Percentiles rank a stretch among this genome's conserved stretches.
phyloP scores from a whole-genome alignment of 2,329 filamentous ascomycete species.

The Penicillium sclerotigenum region DNA sequence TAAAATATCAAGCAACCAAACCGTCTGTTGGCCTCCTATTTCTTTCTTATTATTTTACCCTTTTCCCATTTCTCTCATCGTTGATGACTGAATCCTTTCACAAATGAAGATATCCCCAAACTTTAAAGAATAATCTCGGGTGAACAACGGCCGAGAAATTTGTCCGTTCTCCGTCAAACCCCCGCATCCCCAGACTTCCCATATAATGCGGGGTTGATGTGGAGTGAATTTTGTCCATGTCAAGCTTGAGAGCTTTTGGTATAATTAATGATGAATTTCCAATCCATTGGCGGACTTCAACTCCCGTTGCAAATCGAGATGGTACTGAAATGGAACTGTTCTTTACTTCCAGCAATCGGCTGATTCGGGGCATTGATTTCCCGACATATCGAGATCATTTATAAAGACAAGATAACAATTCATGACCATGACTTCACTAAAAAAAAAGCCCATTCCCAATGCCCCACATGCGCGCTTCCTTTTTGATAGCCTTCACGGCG shows the following conservation, averaged over 20 bases:
- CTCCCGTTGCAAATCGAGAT: neutral
- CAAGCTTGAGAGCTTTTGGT: neutral
- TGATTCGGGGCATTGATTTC: conserved; percentile 3
- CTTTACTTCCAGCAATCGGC: neutral
- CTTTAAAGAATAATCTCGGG: conserved; percentile 8
- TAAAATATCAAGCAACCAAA: neutral
- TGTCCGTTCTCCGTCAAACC: conserved; percentile 14
- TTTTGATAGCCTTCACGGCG: neutral
- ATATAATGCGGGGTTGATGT: conserved; percentile 3
- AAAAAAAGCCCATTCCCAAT: neutral
- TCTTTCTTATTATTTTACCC: neutral
- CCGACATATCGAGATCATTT: neutral
- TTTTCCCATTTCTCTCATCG: neutral
- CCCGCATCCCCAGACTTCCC: conserved; percentile 1
- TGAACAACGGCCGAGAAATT: conserved; percentile 18
- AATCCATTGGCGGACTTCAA: neutral
- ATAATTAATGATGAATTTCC: neutral
- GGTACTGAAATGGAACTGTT: neutral
- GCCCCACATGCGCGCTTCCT: neutral
- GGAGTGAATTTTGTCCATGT: neutral
- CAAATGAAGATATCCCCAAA: too few species aligned
- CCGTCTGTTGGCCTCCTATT: neutral
- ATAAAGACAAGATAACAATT: neutral
- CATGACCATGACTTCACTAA: neutral
- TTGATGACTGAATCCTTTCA: neutral